phyloP scores from a whole-genome alignment of 495 filamentous ascomycete species.

The Chaetomidium leptoderma region DNA sequence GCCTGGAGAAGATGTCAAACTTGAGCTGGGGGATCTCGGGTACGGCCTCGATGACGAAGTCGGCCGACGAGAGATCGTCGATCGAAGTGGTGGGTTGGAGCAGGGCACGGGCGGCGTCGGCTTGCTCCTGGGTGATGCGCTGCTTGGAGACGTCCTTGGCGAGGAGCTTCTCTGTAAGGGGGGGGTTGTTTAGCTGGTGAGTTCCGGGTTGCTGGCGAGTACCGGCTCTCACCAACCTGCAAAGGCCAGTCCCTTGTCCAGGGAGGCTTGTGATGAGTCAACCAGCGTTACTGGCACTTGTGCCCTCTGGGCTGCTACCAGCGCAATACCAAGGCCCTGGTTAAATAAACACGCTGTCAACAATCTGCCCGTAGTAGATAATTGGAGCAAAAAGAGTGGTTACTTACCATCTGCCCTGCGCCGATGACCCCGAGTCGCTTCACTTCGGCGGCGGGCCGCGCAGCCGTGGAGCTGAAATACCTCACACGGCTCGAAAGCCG shows the following conservation, averaged over 20 bases:
- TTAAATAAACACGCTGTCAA: not conserved
- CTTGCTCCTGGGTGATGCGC: conserved; percentile 71
- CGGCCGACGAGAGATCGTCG: conserved; percentile 74
- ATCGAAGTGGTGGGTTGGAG: conserved; percentile 68
- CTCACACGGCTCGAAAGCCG: conserved; percentile 40
- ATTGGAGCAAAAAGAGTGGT: not conserved
- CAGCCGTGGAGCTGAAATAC: conserved; percentile 51
- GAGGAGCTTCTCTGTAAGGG: conserved; percentile 71
- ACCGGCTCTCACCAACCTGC: conserved; percentile 54
- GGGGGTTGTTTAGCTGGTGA: not conserved
- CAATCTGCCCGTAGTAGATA: not conserved
- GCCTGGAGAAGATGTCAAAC: conserved; percentile 74
- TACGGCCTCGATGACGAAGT: conserved; percentile 97
- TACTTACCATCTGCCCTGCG: conserved; percentile 85
- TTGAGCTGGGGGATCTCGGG: conserved; percentile 90
- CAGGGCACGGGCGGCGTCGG: conserved; percentile 62
- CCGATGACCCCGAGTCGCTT: conserved; percentile 90
- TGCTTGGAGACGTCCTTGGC: conserved; percentile 87
- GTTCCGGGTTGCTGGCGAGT: conserved; percentile 1
- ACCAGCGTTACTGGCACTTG: conserved; percentile 80
- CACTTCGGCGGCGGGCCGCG: conserved; percentile 62
- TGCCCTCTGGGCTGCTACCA: conserved; percentile 86
- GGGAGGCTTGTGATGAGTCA: conserved; percentile 77
- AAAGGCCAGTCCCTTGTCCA: conserved; percentile 89
- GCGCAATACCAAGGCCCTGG: conserved; percentile 93